phyloP scores from a whole-genome alignment of 495 filamentous ascomycete species.

The Trichodelitschia bisporula region DNA sequence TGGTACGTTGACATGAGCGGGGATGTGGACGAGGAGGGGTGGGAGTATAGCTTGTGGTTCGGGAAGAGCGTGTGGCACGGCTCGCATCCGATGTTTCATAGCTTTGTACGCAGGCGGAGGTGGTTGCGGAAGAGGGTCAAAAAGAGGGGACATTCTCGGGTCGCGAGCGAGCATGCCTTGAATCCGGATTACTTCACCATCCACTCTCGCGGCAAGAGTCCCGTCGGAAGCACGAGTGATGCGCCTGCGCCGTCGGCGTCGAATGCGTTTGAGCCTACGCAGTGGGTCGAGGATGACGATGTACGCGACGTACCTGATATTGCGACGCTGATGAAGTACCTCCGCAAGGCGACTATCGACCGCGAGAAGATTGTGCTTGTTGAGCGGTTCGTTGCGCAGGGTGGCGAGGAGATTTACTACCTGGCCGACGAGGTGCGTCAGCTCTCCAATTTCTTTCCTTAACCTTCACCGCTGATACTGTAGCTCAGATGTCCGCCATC shows the following conservation, averaged over 20 bases:
- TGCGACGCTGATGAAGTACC: conserved; percentile 30
- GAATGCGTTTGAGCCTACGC: too few relatives aligned
- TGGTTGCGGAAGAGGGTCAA: conserved; percentile 65
- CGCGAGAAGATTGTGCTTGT: conserved; percentile 71
- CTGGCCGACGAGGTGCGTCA: conserved; percentile 44
- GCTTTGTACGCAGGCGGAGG: conserved; percentile 65
- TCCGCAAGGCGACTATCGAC: conserved; percentile 53
- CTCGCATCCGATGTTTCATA: conserved; percentile 72
- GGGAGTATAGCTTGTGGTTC: conserved; percentile 87
- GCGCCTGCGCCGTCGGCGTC: too few relatives aligned
- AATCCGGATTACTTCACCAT: conserved; percentile 79
- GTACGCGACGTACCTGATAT: conserved; percentile 39
- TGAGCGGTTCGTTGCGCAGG: conserved; percentile 52
- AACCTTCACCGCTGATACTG: conserved; percentile 5
- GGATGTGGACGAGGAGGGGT: conserved; percentile 80
- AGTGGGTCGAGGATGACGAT: conserved; percentile 10
- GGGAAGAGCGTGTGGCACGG: conserved; percentile 67
- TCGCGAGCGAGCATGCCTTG: conserved; percentile 33
- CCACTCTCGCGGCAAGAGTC: conserved; percentile 15
- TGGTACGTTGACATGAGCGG: conserved; percentile 86
- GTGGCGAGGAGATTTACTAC: conserved; percentile 55
- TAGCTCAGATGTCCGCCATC: conserved; percentile 43
- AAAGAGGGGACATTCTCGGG: conserved; percentile 15
- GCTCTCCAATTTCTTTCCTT: not conserved
- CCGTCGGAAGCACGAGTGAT: conserved; percentile 1